Conservation (phyloP, 345 rosid species). For the Arabidopsis suecica region DNA sequence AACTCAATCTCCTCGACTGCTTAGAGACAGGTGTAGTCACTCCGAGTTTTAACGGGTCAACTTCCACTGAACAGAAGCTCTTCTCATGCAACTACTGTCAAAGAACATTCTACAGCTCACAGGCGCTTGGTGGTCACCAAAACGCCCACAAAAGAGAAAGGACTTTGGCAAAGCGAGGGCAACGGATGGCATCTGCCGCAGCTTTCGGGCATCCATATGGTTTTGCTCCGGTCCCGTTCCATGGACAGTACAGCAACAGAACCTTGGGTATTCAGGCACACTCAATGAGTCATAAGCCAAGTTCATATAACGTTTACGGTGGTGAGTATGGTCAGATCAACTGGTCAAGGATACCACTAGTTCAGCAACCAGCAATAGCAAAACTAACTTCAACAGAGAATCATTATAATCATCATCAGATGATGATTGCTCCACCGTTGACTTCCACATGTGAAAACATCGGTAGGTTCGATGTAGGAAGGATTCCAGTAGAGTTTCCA, state of each 20-base stretch:
- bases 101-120: constrained; percentile 87
- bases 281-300: constrained; percentile 64
- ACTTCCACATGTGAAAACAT: constrained; percentile 36
- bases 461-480: constrained; percentile 51
- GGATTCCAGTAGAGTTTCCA: constrained; percentile 38
- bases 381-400: constrained; percentile 53
- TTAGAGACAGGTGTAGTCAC: constrained; percentile 47
- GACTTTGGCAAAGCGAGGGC: constrained; percentile 75
- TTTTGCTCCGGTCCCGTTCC: constrained; percentile 60
- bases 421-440: constrained; percentile 27
- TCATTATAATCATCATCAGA: constrained; percentile 28
- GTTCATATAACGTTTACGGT: constrained; percentile 48
- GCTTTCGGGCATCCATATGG: constrained; percentile 63
- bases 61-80: constrained; percentile 54
- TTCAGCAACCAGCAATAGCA: constrained; percentile 63
- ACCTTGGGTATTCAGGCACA: constrained; percentile 72
- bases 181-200: constrained; percentile 52
- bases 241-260: constrained; percentile 53
- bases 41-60: constrained; percentile 43
- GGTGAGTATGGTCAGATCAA: constrained; percentile 47
- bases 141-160: constrained; percentile 90
- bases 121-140: constrained; percentile 93
- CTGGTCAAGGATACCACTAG: constrained; percentile 58
- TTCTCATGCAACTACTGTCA: constrained; percentile 91
- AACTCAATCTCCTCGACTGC: constrained; percentile 68